A percentile compares a stretch with the other conserved stretches of the same genome.
These are phyloP conservation scores for Verticillium isaacii DNA, from an alignment of 2,329 filamentous ascomycete species.

Conservation along the genomic window DNA sequence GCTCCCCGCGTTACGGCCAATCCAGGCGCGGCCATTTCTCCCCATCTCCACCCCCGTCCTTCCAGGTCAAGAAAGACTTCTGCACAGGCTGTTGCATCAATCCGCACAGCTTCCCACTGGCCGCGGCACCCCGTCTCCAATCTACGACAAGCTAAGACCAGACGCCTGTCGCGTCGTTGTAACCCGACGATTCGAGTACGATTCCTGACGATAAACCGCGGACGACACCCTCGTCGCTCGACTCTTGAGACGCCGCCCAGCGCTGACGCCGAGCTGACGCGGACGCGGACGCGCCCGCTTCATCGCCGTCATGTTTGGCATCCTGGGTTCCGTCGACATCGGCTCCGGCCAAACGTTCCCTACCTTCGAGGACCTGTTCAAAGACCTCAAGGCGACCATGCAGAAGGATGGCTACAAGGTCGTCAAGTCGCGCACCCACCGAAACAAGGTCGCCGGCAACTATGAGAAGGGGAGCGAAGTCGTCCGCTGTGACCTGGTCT, in stretches of 20 bases:
- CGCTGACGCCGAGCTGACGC: not conserved
- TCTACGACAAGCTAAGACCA: not conserved
- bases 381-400: conserved; percentile 33
- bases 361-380: conserved; percentile 37
- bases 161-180: not conserved
- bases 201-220: not conserved
- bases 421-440: conserved; percentile 38
- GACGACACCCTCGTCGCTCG: not conserved
- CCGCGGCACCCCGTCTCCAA: not conserved
- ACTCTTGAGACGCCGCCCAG: not conserved
- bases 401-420: conserved; percentile 41
- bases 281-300: not conserved
- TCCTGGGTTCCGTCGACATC: conserved; percentile 33
- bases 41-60: not conserved
- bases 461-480: conserved; percentile 37
- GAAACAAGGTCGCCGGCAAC: conserved; percentile 33
- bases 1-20: not conserved
- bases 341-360: conserved; percentile 24
- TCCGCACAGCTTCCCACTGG: conserved; percentile 13
- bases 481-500: conserved; percentile 39
- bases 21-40: not conserved
- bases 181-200: not conserved
- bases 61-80: conserved; percentile 4
- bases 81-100: conserved; percentile 14
- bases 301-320: conserved; percentile 32